Evolutionary conservation across 768 basidiomycete genomes (phyloP).

Genomic region (Brasilioporus rufonigricans): DNA sequence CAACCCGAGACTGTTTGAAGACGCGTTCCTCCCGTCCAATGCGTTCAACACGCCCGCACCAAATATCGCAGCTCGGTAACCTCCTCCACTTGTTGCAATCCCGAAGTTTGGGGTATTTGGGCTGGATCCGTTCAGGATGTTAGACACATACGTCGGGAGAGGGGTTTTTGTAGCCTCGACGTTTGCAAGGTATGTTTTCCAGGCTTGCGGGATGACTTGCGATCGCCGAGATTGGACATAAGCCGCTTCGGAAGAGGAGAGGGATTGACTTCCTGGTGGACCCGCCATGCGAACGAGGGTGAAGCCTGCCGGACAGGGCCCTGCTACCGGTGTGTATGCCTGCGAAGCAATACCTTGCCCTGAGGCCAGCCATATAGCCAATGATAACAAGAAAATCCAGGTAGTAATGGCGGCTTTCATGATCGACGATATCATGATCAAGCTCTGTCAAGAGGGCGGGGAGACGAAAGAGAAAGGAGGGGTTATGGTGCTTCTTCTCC

Average conservation of each 20-base stretch:
- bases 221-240: constrained; percentile 37
- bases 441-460: too few species aligned
- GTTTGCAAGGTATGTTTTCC: too few species aligned
- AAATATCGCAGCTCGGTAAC: too few species aligned
- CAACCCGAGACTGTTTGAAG: constrained; percentile 38
- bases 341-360: constrained; percentile 24
- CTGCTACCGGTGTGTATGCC: constrained; percentile 22
- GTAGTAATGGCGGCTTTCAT: too few species aligned
- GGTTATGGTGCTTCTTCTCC: too few species aligned
- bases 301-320: constrained; percentile 23
- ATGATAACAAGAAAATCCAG: too few species aligned
- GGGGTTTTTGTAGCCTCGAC: constrained; percentile 22
- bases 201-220: too few species aligned
- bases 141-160: constrained; percentile 35
- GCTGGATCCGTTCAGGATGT: constrained; percentile 26
- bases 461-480: too few species aligned
- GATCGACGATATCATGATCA: too few species aligned
- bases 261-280: constrained; percentile 25
- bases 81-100: constrained; percentile 57
- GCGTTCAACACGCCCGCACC: constrained; percentile 46
- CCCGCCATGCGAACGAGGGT: constrained; percentile 30
- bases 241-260: constrained; percentile 35
- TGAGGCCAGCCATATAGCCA: not conserved
- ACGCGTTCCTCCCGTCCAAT: constrained; percentile 47
- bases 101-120: constrained; percentile 37